Percentiles rank a stretch among this genome's conserved stretches.
Conservation (phyloP, 371 early-diverging fungal genomes). For the Mucor mucedo region DNA sequence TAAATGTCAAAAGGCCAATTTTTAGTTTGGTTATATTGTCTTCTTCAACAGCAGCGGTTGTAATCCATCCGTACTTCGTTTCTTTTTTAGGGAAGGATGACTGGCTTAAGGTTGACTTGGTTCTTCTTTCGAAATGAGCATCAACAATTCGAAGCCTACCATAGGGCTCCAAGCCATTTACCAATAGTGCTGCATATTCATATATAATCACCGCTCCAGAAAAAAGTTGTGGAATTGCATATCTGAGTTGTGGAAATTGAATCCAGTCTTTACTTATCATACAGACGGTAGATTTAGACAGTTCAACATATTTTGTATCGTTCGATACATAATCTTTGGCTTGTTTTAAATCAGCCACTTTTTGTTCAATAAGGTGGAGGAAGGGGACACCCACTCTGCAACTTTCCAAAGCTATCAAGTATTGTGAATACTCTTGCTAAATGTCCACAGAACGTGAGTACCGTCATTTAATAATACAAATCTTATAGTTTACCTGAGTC, state of each 20-base stretch:
- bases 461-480: neutral
- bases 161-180: constrained; percentile 25
- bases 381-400: constrained; percentile 59
- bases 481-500: constrained; percentile 44
- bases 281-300: constrained; percentile 17
- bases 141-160: constrained; percentile 15
- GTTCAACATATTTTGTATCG: constrained; percentile 20
- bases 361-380: constrained; percentile 58
- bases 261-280: constrained; percentile 27
- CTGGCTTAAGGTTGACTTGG: constrained; percentile 9
- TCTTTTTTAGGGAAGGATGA: constrained; percentile 18
- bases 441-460: constrained; percentile 16
- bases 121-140: constrained; percentile 21
- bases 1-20: constrained; percentile 12
- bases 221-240: constrained; percentile 23
- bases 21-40: constrained; percentile 19
- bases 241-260: constrained; percentile 20
- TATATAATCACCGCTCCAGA: constrained; percentile 18
- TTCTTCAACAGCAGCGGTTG: constrained; percentile 22
- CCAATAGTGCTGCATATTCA: constrained; percentile 15
- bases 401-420: constrained; percentile 50
- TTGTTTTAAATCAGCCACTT: constrained; percentile 58
- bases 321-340: constrained; percentile 70
- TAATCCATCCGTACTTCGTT: constrained; percentile 11
- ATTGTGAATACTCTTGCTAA: constrained; percentile 68